Evolutionary conservation across 2,329 filamentous ascomycete genomes (phyloP), one percentile per base, ranked within the genome.

Genomic region (Curvularia eragrostidis): DNA sequence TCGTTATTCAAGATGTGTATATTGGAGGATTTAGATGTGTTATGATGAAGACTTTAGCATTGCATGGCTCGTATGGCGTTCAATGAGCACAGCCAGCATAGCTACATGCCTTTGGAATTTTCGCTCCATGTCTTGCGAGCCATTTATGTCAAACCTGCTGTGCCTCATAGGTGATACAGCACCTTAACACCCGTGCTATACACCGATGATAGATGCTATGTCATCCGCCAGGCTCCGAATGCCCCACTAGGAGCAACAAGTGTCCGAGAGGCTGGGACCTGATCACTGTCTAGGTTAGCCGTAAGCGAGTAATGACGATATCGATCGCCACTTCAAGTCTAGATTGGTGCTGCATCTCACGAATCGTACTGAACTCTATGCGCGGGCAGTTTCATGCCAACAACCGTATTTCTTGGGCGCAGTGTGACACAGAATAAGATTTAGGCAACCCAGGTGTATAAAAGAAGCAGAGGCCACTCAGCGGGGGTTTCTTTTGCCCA

Each of bases 261-360:
- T 26, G 34, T 36, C 24, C 23, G 2, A 9, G 3, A 2, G 18
- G 30, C 4, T 42, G 23, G 38, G 41, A 23, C 13, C 5, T 26
- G 9, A 36, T 49, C 62, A 58, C 44, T 41, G 62, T 48, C 42
- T 5, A 3, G 30, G 8, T 24, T 34, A 32, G 42, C 15, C 15
- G 23, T 48, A 58, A 50, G 56, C 59, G 54, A 54, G 55, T 5
- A 43, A 63, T 72, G 71, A 74, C 65, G 67, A 58, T 64, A 70
- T 66, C 65, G 68, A 74, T 74, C 64, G 55, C 59, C 42, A 58
- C 50, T 52, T 32, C 55, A 34, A 66, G 64, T 68, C 66, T 58
- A 63, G 55, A 61, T 59, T 57, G 56, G 54, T 50, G 48, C 47
- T 50, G 49, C 47, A 34, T 62, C 68, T 65, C 59, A 64, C 54